Base-by-base conservation (phyloP, 305 asterid species). In the Ajuga reptans region DNA sequence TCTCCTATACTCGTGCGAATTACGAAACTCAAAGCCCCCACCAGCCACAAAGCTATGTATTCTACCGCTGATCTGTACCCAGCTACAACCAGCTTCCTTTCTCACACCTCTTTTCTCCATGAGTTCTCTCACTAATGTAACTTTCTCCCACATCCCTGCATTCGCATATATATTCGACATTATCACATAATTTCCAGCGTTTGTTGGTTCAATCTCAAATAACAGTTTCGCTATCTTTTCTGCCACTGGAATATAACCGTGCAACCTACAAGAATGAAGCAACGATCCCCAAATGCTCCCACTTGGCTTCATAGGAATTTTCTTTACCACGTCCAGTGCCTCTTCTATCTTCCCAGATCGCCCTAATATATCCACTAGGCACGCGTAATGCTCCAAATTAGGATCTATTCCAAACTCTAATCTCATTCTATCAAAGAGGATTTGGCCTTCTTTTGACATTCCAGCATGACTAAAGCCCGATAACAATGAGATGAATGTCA, bases 221-320 rank as follows among this genome's bases (percentile, higher is more conserved):
- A 85, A 58, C 56, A 49, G 59, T 43, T 79, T 76, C 0, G 83
- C 80, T 42, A 83, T 66, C 9, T 18, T 73, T 58, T 83, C 85
- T 15, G 86, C 87, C n/a, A 75, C 79, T 27, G 80, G 56, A 14
- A 85, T 80, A 36, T 79, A 56, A 55, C 82, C 74, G 1, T 77
- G 64, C 17, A 81, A 53, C 66, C 82, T 76, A 56, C 87, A 84
- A 6, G 89, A 76, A 45, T 83, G 81, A 18, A 85, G 83, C 82
- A 85, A 72, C 5, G 84, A 85, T 10, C 90, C 87, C 87, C 84
- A 85, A 29, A 81, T 73, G 72, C 86, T 83, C 33, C 83, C 84
- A 57, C 74, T 77, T 0, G 87, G 86, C 27, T 71, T 80, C 56
- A 75, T 27, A 12, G 84, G 83, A 81, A 85, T 83, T 64, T 53